A percentile compares a stretch with the other conserved stretches of the same genome.
Evolutionary conservation across 2,329 filamentous ascomycete species (phyloP).

Genomic region (Penicillium sp.): DNA sequence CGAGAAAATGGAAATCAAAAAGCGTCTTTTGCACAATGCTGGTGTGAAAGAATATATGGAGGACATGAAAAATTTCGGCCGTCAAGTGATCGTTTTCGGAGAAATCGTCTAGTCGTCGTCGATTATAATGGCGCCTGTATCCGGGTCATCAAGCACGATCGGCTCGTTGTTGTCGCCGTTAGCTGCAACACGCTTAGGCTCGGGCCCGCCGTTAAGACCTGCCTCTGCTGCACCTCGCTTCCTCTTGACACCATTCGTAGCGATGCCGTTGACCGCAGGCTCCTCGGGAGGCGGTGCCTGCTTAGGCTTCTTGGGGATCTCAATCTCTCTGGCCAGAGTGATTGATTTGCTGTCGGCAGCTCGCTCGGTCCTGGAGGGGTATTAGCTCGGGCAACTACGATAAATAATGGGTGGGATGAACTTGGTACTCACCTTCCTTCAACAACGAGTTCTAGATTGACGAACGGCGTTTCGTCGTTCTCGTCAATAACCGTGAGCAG

Average conservation of each 20-base stretch:
- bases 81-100: conserved; percentile 31
- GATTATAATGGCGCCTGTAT: conserved; percentile 64
- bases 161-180: conserved; percentile 39
- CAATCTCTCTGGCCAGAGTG: conserved; percentile 34
- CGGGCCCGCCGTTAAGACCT: conserved; percentile 35
- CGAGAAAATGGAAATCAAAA: conserved; percentile 2
- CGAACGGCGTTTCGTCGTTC: conserved; percentile 63
- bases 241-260: conserved; percentile 29
- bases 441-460: conserved; percentile 70
- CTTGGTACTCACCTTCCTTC: conserved; percentile 25
- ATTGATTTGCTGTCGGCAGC: conserved; percentile 40
- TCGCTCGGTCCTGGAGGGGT: conserved; percentile 23
- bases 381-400: conserved; percentile 9
- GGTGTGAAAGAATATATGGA: conserved; percentile 7
- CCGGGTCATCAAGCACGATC: conserved; percentile 47
- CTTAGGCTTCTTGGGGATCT: conserved; percentile 48
- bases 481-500: conserved; percentile 83
- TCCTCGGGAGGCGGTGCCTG: conserved; percentile 30
- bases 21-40: conserved; percentile 17
- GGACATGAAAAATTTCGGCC: conserved; percentile 2
- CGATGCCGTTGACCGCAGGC: conserved; percentile 21
- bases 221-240: conserved; percentile 46
- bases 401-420: background rate
- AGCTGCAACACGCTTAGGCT: conserved; percentile 37
- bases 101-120: conserved; percentile 34